These are phyloP conservation scores for Alloascoidea africana DNA, from an alignment of 805 yeast species.

Conservation along the genomic window DNA sequence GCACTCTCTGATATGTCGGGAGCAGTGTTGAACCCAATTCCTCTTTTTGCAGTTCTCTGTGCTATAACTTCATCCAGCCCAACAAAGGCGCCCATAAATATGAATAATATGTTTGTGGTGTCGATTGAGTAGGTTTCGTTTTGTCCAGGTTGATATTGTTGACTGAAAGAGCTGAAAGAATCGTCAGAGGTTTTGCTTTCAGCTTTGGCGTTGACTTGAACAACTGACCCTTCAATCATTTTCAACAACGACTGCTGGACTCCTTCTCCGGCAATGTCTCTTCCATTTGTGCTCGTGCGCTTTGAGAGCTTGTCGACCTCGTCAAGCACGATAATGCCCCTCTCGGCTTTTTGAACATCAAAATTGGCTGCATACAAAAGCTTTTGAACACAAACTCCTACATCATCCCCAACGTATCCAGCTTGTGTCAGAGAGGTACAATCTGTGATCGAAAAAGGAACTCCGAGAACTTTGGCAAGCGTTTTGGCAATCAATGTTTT, in stretches of 20 bases:
- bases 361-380: conserved; percentile 32
- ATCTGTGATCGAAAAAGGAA: conserved; percentile 44
- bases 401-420: conserved; percentile 53
- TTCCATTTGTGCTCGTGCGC: conserved; percentile 31
- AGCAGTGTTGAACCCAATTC: conserved; percentile 12
- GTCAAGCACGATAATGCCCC: conserved; percentile 44
- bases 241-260: conserved; percentile 49
- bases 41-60: conserved; percentile 19
- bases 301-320: conserved; percentile 44
- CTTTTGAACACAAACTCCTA: conserved; percentile 39
- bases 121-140: conserved; percentile 32
- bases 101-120: conserved; percentile 39
- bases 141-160: background rate
- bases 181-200: conserved; percentile 9
- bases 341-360: conserved; percentile 35
- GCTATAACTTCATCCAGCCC: conserved; percentile 36
- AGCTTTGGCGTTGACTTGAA: conserved; percentile 29
- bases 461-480: conserved; percentile 33
- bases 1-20: conserved; percentile 4
- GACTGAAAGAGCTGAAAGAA: background rate
- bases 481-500: conserved; percentile 43
- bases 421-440: conserved; percentile 52
- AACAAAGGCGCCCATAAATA: conserved; percentile 48
- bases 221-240: conserved; percentile 39
- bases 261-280: conserved; percentile 51